A percentile compares a stretch with the other conserved stretches of the same genome.
Conservation (phyloP, 1,284 basidiomycete species). For the Cryptococcus sp. region DNA sequence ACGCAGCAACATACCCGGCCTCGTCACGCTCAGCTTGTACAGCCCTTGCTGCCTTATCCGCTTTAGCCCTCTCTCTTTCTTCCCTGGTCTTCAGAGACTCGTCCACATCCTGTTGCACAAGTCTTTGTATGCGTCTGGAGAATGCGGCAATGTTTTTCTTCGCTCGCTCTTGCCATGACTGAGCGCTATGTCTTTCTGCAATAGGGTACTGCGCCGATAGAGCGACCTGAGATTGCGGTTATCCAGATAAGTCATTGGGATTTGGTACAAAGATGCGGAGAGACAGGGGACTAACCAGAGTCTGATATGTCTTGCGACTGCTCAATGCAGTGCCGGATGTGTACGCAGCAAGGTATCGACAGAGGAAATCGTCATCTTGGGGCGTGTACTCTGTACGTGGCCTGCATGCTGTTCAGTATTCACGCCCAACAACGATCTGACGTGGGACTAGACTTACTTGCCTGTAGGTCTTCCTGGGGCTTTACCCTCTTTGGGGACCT, state of each 20-base stretch:
- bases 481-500: constrained; percentile 9
- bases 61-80: constrained; percentile 19
- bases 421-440: constrained; percentile 1
- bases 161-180: constrained; percentile 50
- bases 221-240: background rate
- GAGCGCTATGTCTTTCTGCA: constrained; percentile 31
- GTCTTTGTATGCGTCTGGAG: constrained; percentile 21
- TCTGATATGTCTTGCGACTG: constrained; percentile 41
- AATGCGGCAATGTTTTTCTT: constrained; percentile 38
- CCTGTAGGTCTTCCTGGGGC: constrained; percentile 44
- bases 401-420: constrained; percentile 14
- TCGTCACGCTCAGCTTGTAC: background rate
- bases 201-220: constrained; percentile 21
- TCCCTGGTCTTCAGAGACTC: constrained; percentile 29
- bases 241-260: background rate
- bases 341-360: constrained; percentile 39
- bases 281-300: constrained; percentile 29
- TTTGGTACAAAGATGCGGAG: background rate
- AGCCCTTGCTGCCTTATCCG: background rate
- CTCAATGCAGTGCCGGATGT: constrained; percentile 33
- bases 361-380: constrained; percentile 47
- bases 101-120: constrained; percentile 23
- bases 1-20: background rate
- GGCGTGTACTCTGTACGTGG: constrained; percentile 42
- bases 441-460: constrained; percentile 30